These are phyloP conservation scores for Scheffersomyces titani DNA, from an alignment of 1,139 yeast species.

Conservation along the genomic window DNA sequence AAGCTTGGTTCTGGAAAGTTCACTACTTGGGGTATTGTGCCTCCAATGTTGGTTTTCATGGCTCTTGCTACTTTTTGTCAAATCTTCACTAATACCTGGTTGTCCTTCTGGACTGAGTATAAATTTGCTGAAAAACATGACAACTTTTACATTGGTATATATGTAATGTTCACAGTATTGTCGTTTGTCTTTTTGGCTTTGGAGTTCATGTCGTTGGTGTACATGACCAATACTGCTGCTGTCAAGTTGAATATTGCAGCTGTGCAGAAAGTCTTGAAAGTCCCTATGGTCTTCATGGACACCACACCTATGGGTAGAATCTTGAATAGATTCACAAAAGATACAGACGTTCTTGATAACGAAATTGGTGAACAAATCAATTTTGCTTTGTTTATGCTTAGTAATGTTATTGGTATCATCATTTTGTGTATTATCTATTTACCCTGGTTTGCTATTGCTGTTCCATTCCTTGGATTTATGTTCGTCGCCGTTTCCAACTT, in stretches of 20 bases:
- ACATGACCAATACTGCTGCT: conserved; percentile 20
- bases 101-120: conserved; percentile 37
- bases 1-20: conserved; percentile 20
- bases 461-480: conserved; percentile 15
- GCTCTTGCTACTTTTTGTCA: conserved; percentile 31
- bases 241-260: conserved; percentile 43
- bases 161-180: conserved; percentile 15
- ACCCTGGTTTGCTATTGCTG: conserved; percentile 33
- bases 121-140: conserved; percentile 25
- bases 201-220: conserved; percentile 8
- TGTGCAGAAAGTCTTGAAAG: conserved; percentile 38
- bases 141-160: conserved; percentile 33
- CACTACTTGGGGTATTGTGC: conserved; percentile 16
- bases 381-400: conserved; percentile 46
- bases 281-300: conserved; percentile 60
- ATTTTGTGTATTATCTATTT: conserved; percentile 67
- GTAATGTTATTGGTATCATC: conserved; percentile 59
- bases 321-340: conserved; percentile 68
- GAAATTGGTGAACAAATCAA: conserved; percentile 62
- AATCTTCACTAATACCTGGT: conserved; percentile 43
- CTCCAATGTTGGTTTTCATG: conserved; percentile 5
- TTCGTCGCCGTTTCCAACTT: conserved; percentile 16
- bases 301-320: conserved; percentile 61
- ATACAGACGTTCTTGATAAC: conserved; percentile 78
- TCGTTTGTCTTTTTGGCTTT: conserved; percentile 7